phyloP scores from a whole-genome alignment of 129 eudicot genomes.

The Chrysanthemum makinoi region DNA sequence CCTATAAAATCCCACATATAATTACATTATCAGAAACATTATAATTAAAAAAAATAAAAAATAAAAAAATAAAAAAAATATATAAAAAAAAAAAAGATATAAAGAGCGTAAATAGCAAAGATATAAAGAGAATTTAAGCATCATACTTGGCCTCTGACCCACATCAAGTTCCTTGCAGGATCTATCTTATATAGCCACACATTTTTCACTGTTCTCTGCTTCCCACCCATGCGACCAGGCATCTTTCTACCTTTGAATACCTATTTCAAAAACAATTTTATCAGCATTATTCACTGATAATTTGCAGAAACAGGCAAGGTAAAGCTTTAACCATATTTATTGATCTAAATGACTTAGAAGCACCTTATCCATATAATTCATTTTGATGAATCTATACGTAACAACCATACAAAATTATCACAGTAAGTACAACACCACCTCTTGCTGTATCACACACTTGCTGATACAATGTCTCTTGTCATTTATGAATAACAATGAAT shows the following conservation, averaged over 20 bases:
- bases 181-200: constrained; percentile 98
- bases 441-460: no score
- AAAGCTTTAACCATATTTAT: not conserved
- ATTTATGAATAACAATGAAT: not conserved
- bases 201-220: constrained; percentile 82
- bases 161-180: constrained; percentile 88
- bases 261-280: constrained; percentile 33
- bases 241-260: constrained; percentile 91
- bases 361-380: no score
- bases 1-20: constrained; percentile 37
- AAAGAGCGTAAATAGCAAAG: not conserved
- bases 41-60: not conserved
- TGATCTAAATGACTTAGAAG: no score
- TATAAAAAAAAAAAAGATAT: no score
- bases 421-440: no score
- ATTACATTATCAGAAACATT: not conserved
- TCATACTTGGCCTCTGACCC: constrained; percentile 96
- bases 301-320: not conserved
- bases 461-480: not conserved
- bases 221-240: constrained; percentile 98
- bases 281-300: not conserved
- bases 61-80: no score
- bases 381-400: no score
- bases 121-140: constrained; percentile 12
- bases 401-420: no score